phyloP scores from a whole-genome alignment of 306 rosid species.

The Fragaria ananassa region DNA sequence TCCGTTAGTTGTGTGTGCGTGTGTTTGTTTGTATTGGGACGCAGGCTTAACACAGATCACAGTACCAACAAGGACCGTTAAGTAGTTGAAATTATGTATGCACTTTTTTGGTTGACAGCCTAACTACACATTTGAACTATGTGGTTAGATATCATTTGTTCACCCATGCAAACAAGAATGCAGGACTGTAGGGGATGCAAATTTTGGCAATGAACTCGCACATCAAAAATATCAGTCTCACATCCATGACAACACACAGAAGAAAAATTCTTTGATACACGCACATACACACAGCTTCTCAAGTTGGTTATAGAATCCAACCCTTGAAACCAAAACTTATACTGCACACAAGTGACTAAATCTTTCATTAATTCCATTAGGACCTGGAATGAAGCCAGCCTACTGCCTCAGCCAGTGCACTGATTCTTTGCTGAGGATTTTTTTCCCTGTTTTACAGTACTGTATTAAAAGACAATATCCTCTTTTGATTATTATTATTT shows the following conservation, averaged over 20 bases:
- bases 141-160: not conserved
- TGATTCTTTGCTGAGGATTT: not conserved
- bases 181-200: not conserved
- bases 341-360: not conserved
- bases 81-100: not conserved
- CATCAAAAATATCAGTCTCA: not conserved
- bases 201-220: not conserved
- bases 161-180: not conserved
- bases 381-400: not conserved
- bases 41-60: not conserved
- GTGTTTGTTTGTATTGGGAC: not conserved
- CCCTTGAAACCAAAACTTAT: not conserved
- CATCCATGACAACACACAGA: not conserved
- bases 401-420: not conserved
- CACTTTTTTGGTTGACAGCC: not conserved
- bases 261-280: not conserved
- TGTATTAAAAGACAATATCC: not conserved
- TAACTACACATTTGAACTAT: not conserved
- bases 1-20: too few species aligned
- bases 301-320: not conserved
- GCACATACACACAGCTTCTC: not conserved
- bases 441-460: not conserved
- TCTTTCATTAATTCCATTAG: not conserved
- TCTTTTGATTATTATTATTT: too few species aligned
- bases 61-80: not conserved